Conservation (phyloP, 2,329 filamentous ascomycete genomes). For the Mollisiaceae sp. region DNA sequence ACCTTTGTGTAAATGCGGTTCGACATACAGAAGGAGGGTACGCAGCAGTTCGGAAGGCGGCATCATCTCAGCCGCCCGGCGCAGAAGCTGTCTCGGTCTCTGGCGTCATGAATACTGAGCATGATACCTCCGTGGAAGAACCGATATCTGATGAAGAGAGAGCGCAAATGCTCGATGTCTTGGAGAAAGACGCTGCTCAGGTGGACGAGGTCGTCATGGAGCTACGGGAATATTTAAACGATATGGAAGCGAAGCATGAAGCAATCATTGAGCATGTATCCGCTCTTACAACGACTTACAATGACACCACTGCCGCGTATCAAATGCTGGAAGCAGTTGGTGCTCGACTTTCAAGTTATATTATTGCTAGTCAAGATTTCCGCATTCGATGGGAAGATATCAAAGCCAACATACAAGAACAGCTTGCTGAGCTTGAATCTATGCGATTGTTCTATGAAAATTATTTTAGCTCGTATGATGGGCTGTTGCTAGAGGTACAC, state of each 20-base stretch:
- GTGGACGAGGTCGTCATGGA: slow-evolving; percentile 71
- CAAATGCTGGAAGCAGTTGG: slow-evolving; percentile 71
- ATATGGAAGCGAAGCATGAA: slow-evolving; percentile 76
- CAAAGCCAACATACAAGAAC: slow-evolving; percentile 68
- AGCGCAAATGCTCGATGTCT: slow-evolving; percentile 80
- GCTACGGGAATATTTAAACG: slow-evolving; percentile 75
- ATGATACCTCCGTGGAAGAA: slow-evolving; percentile 60
- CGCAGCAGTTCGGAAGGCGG: slow-evolving; percentile 70
- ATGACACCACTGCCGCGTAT: slow-evolving; percentile 66
- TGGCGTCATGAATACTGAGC: slow-evolving; percentile 61
- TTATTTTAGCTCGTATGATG: slow-evolving; percentile 84
- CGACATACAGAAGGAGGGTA: slow-evolving; percentile 86
- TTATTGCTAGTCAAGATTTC: slow-evolving; percentile 69
- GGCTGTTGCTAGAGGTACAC: slow-evolving; percentile 82
- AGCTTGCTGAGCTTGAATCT: slow-evolving; percentile 76
- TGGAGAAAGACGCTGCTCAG: slow-evolving; percentile 72
- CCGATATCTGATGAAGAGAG: slow-evolving; percentile 78
- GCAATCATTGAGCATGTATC: slow-evolving; percentile 68
- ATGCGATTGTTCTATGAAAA: slow-evolving; percentile 85
- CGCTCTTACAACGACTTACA: slow-evolving; percentile 58
- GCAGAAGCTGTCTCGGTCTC: slow-evolving; percentile 65
- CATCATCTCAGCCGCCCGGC: slow-evolving; percentile 60
- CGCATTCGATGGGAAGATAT: slow-evolving; percentile 75
- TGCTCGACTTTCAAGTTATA: slow-evolving; percentile 66
- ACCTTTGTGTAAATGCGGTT: slow-evolving; percentile 89